Evolutionary conservation across 176 grass and related monocot species (phyloP), one percentile per base, ranked within the genome.

Genomic region (Panicum miliaceum): DNA sequence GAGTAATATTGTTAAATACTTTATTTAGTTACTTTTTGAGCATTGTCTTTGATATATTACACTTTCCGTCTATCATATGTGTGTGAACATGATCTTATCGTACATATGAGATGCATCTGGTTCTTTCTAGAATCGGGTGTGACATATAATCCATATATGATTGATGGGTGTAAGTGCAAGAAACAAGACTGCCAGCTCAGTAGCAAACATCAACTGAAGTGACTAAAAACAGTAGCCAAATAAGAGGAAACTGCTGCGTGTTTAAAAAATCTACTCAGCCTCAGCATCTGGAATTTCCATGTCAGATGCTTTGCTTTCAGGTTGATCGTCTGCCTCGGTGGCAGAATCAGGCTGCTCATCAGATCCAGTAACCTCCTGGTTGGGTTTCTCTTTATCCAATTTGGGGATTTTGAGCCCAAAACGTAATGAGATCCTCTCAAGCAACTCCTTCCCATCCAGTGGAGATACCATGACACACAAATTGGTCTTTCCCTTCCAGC

Each of bases 401-500:
- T 82, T 75, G 27, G 71, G 82, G 45, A 76, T 32, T 75, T 84
- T 38, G 16, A 66, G 87, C 19, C 91, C 89, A 41, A 78, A 89
- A 52, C 93, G 91, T 14, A 92, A 58, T 13, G 86, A 84, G 50
- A 98, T 84, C 86, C 96, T 98, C 50, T 94, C 87, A 20, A 98
- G 93, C 19, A 96, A 86, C 68, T 98, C 96, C 60, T 92, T 90
- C 29, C 91, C 93, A 40, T 98, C 96, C 56, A 82, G 59, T n/a
- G 85, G 91, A 37, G 96, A 95, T 82, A 98, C 85, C 89, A 98
- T 92, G 81, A 96, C 89, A 45, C 84, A 87, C 77, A 98, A 68
- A 82, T 95, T 95, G 46, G 93, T 95, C 85, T 98, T 98, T 42
- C 96, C 96, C 94, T 98, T 98, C 96, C 96, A 98, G 45, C 96